Percentiles rank a stretch among this genome's conserved stretches.
Conservation (phyloP, 805 yeast species). For the Saccharomycopsis microspora region DNA sequence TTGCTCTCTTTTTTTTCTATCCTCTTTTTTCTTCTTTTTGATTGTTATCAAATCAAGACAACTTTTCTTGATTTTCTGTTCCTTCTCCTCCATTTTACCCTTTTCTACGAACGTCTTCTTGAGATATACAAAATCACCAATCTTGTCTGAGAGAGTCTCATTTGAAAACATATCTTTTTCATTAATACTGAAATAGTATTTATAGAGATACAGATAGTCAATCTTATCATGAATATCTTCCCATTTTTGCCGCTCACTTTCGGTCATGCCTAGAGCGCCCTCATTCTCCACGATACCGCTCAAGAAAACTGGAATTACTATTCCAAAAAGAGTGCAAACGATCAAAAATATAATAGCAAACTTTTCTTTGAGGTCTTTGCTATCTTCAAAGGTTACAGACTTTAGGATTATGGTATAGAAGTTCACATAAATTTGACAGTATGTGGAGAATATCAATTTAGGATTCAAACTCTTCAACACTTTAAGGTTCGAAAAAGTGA, state of each 20-base stretch:
- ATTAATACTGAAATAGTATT: conserved; percentile 1
- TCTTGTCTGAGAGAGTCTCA: conserved; percentile 1
- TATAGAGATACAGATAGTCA: conserved; percentile 3
- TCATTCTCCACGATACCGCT: conserved; percentile 23
- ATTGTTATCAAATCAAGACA: neutral
- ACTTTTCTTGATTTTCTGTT: neutral
- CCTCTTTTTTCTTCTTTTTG: neutral
- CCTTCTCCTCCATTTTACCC: neutral
- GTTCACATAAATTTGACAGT: conserved; percentile 7
- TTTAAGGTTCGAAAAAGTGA: neutral
- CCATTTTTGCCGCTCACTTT: conserved; percentile 44
- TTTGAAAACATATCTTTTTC: conserved; percentile 1
- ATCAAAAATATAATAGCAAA: conserved; percentile 8
- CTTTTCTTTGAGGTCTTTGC: conserved; percentile 3
- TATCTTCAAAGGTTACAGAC: neutral
- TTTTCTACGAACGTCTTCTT: conserved; percentile 5
- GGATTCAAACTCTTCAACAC: neutral
- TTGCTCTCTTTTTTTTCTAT: neutral
- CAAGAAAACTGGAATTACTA: conserved; percentile 2
- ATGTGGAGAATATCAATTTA: conserved; percentile 1
- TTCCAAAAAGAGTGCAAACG: conserved; percentile 2
- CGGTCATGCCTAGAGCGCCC: conserved; percentile 72
- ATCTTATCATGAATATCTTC: conserved; percentile 6
- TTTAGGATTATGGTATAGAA: neutral
- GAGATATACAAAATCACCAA: conserved; percentile 5